phyloP scores from a whole-genome alignment of 495 filamentous ascomycete species.

The Massariosphaeria phaeospora region DNA sequence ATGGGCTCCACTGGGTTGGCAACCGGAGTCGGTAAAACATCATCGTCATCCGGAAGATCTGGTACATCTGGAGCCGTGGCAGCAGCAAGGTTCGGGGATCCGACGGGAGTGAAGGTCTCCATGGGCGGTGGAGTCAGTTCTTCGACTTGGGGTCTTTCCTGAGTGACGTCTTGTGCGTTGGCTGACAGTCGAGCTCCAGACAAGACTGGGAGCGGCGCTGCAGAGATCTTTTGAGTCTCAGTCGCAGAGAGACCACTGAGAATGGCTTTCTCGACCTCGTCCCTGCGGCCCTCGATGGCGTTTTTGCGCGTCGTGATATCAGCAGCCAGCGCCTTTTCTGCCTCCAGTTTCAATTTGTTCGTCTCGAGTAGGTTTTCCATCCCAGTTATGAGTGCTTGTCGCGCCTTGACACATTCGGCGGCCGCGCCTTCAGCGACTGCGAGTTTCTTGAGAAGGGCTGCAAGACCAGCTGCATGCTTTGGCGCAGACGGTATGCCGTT shows the following conservation, averaged over 20 bases:
- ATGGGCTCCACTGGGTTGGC: conserved; percentile 19
- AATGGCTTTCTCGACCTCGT: conserved; percentile 83
- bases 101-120: conserved; percentile 32
- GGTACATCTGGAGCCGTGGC: too few relatives aligned
- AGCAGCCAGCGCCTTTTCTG: conserved; percentile 59
- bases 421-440: conserved; percentile 90
- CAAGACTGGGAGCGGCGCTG: conserved; percentile 9
- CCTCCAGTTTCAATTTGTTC: conserved; percentile 62
- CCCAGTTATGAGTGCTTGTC: conserved; percentile 66
- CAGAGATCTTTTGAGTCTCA: conserved; percentile 17
- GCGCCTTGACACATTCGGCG: conserved; percentile 82
- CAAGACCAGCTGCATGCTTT: conserved; percentile 86
- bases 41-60: too few relatives aligned
- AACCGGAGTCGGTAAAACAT: conserved; percentile 8
- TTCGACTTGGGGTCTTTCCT: conserved; percentile 22
- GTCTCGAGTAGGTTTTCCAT: conserved; percentile 76
- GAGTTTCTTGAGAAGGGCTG: conserved; percentile 76
- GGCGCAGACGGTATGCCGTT: conserved; percentile 66
- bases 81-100: conserved; percentile 16
- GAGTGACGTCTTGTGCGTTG: background rate
- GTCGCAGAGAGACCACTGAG: conserved; percentile 65
- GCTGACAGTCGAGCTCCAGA: background rate
- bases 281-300: conserved; percentile 69
- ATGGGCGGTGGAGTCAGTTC: conserved; percentile 33
- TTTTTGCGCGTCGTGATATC: conserved; percentile 57